These are phyloP conservation scores for Dunaliella primolecta DNA, from an alignment of 139 green algal species.

Conservation along the genomic window DNA sequence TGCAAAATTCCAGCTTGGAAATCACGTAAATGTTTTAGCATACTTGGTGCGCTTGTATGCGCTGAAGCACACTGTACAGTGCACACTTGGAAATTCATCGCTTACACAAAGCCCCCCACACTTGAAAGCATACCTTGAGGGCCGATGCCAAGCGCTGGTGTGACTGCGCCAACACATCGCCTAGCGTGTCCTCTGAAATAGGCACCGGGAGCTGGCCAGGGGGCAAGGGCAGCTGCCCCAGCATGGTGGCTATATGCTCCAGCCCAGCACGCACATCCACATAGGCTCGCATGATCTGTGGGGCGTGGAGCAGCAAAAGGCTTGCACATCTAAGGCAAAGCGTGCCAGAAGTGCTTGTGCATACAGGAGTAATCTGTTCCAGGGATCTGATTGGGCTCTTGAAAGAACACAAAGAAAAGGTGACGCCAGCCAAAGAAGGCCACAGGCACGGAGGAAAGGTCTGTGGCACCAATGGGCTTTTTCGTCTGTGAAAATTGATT, in stretches of 20 bases:
- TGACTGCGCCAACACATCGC: conserved; percentile 33
- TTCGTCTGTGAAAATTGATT: no score
- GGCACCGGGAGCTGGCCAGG: conserved; percentile 17
- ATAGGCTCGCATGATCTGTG: conserved; percentile 4
- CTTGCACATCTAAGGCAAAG: no score
- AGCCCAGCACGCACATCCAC: conserved; percentile 26
- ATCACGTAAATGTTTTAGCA: background rate
- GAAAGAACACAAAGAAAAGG: no score
- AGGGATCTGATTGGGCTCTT: no score
- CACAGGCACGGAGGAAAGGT: no score
- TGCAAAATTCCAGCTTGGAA: background rate
- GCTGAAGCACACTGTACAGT: background rate
- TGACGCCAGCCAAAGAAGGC: no score
- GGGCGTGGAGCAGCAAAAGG: no score
- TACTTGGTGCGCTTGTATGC: background rate
- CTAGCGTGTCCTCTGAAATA: conserved; percentile 28
- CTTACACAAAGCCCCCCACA: background rate
- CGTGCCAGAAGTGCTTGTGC: no score
- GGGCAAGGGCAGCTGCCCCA: conserved; percentile 25
- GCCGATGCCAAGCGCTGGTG: conserved; percentile 20
- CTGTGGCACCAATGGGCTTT: no score
- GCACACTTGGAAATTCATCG: no score
- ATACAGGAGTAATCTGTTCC: no score
- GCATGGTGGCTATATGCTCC: conserved; percentile 31
- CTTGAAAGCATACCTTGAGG: conserved; percentile 1